phyloP scores from a whole-genome alignment of 1,139 yeast genomes.

The Tardiomyces depauwii region DNA sequence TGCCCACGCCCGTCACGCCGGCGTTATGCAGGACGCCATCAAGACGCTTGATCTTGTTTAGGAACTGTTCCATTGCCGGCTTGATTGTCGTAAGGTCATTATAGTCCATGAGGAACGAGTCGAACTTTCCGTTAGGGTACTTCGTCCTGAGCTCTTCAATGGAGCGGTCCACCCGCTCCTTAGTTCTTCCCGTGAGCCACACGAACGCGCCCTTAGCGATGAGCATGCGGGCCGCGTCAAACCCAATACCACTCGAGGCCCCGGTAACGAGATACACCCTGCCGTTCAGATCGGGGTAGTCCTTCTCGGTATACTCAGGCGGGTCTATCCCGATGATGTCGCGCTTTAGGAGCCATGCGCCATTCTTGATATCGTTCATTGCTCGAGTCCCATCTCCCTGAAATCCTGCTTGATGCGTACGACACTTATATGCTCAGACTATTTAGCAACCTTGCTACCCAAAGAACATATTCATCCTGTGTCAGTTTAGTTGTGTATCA shows the following conservation, averaged over 20 bases:
- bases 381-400: too few relatives aligned
- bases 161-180: slow-evolving; percentile 13
- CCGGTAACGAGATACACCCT: slow-evolving; percentile 26
- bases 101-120: slow-evolving; percentile 26
- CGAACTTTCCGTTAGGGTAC: slow-evolving; percentile 10
- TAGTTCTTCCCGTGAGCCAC: slow-evolving; percentile 7
- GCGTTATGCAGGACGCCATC: slow-evolving; percentile 42
- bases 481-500: too few relatives aligned
- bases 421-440: too few relatives aligned
- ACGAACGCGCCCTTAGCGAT: slow-evolving; percentile 18
- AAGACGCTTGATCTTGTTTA: slow-evolving; percentile 19
- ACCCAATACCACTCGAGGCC: slow-evolving; percentile 24
- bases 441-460: too few relatives aligned
- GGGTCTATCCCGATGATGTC: neutral
- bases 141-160: slow-evolving; percentile 10
- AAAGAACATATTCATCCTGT: too few relatives aligned
- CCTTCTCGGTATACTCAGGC: slow-evolving; percentile 24
- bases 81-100: slow-evolving; percentile 34
- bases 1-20: slow-evolving; percentile 37
- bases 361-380: too few relatives aligned
- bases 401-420: too few relatives aligned
- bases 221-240: slow-evolving; percentile 14
- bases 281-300: slow-evolving; percentile 35
- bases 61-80: slow-evolving; percentile 29
- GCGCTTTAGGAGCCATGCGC: too few relatives aligned